phyloP scores from a whole-genome alignment of 2,329 filamentous ascomycete species.

The Colletotrichum magnum region DNA sequence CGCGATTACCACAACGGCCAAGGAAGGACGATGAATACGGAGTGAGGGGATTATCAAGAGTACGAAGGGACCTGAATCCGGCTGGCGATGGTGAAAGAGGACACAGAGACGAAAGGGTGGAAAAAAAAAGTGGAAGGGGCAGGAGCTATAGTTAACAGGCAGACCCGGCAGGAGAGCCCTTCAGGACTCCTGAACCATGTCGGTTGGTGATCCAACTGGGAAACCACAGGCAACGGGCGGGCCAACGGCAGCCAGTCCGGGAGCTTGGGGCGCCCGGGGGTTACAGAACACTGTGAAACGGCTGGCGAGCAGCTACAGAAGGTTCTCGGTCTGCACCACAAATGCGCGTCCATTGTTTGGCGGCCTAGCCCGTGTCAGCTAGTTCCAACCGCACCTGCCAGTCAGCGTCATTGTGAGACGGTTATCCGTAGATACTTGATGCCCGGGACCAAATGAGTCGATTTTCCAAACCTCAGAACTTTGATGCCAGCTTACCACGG shows the following conservation, averaged over 20 bases:
- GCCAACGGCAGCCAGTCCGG: constrained; percentile 18
- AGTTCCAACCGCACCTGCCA: neutral
- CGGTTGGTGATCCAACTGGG: constrained; percentile 36
- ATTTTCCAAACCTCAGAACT: no score
- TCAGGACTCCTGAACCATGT: constrained; percentile 33
- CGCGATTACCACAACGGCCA: constrained; percentile 31
- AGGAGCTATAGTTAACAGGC: constrained; percentile 15
- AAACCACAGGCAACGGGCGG: constrained; percentile 31
- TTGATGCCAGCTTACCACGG: no score
- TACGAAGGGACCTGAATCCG: constrained; percentile 4
- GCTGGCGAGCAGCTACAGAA: constrained; percentile 34
- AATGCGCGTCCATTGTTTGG: neutral
- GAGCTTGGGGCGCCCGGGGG: constrained; percentile 39
- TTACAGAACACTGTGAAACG: constrained; percentile 30
- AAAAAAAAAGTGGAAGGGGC: constrained; percentile 38
- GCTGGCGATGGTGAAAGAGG: constrained; percentile 27
- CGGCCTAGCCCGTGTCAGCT: constrained; percentile 6
- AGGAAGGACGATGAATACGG: constrained; percentile 33
- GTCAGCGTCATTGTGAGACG: constrained; percentile 23
- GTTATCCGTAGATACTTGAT: no score
- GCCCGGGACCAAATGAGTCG: no score
- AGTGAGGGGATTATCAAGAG: constrained; percentile 13
- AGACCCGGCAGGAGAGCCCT: constrained; percentile 13
- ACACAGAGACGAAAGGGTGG: constrained; percentile 25
- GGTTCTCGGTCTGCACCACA: neutral